Evolutionary conservation across 1,139 yeast species (phyloP), one percentile per base, ranked within the genome.

Genomic region (Sugiyamaella paludigena): DNA sequence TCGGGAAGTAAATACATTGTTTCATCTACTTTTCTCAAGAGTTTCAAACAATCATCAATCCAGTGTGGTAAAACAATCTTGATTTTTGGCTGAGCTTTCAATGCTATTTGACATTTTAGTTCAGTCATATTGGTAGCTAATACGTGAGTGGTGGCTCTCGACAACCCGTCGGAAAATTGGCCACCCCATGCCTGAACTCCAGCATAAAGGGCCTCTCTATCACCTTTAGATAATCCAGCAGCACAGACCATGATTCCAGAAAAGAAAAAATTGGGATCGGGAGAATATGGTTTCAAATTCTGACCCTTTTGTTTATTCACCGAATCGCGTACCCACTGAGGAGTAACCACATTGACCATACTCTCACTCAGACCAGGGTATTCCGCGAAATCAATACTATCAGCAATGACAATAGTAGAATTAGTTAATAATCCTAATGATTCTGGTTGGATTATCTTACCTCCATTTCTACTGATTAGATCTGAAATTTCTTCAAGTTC

Each of bases 171-270:
- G 48, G 80, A 69, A 61, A 73, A 83, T 43, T 77, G 79, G 1
- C 96, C 97, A 0, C 96, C 97, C 56, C 86, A 74, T 0, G 87
- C 84, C 30, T 77, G 66, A 0, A 85, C 82, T 0, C 84, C 87
- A 3, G 81, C 86, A 56, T 80, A 78, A 15, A 84, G 75, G 10
- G 78, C 80, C 50, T 83, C 91, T 45, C 76, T 75, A 57, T 84
- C 92, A 7, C 81, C 82, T 1, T 65, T 65, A 0, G 83, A 74
- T 34, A 85, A 67, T 39, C 79, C 78, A 12, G 86, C 80, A 16
- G 82, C 76, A 57, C 87, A 81, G 0, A 87, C 71, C 57, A 79
- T 78, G 24, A 80, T 76, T 43, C 80, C 77, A 50, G 81, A 80
- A 62, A 89, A 72, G 54, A 87, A 77, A 51, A 77, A 80, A 35